Conservation (phyloP, 1,284 basidiomycete species). For the Microbotryum lychnidis-dioicae region DNA sequence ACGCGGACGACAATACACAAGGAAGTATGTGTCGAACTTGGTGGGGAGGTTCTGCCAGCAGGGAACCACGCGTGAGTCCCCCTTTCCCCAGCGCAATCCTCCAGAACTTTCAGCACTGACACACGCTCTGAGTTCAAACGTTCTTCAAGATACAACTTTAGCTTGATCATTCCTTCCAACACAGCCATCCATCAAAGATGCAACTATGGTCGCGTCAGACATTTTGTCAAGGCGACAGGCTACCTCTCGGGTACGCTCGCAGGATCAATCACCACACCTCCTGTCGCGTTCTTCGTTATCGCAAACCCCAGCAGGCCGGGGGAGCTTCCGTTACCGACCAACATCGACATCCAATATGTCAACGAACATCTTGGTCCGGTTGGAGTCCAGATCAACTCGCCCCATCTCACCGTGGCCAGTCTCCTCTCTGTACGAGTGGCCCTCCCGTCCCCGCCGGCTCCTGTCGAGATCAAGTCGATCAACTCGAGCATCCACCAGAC, state of each 20-base stretch:
- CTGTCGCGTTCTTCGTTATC: conserved; percentile 11
- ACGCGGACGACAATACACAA: conserved; percentile 12
- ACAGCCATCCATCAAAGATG: conserved; percentile 18
- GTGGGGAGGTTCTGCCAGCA: conserved; percentile 15
- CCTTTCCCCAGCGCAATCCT: too few species aligned
- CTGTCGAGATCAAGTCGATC: conserved; percentile 13
- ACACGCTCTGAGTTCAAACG: too few species aligned
- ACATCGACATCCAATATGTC: neutral
- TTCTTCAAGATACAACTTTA: conserved; percentile 13
- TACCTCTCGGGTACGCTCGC: conserved; percentile 9
- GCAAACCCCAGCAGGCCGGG: conserved; percentile 15
- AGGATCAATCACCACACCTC: neutral
- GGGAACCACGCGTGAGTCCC: conserved; percentile 22
- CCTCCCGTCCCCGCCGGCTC: conserved; percentile 10
- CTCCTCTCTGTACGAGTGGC: conserved; percentile 14
- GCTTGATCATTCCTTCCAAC: conserved; percentile 23
- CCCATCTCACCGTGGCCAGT: conserved; percentile 25
- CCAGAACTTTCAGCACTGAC: too few species aligned
- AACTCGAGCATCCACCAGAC: conserved; percentile 10
- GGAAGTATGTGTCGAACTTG: conserved; percentile 17
- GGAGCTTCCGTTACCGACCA: conserved; percentile 15
- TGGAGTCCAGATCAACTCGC: conserved; percentile 18
- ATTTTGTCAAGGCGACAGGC: conserved; percentile 24
- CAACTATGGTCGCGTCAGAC: conserved; percentile 14
- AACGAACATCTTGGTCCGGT: conserved; percentile 6